Percentiles rank a stretch among this genome's conserved stretches.
phyloP scores from a whole-genome alignment of 192 early-diverging fungal species.

The Linnemannia hyalina region DNA sequence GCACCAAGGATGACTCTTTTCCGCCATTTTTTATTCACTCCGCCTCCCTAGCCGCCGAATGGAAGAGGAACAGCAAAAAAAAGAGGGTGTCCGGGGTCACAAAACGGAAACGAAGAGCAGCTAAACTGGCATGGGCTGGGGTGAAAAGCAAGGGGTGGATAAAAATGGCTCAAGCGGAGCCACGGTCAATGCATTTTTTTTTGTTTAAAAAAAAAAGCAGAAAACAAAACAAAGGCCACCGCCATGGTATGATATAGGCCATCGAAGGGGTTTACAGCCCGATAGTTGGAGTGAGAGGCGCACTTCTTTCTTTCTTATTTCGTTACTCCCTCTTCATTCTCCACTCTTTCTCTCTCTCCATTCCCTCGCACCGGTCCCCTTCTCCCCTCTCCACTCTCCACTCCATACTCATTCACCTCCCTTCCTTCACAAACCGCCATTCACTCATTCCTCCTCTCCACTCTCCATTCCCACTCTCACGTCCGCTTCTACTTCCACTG shows the following conservation, averaged over 20 bases:
- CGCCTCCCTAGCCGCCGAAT: background rate
- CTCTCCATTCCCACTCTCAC: background rate
- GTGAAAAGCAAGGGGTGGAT: background rate
- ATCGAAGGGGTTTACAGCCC: background rate
- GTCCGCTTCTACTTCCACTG: background rate
- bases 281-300: too few relatives aligned
- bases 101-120: too few relatives aligned
- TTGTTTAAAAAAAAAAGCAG: background rate
- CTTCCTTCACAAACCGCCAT: background rate
- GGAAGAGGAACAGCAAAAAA: background rate
- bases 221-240: too few relatives aligned
- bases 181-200: slow-evolving; percentile 5
- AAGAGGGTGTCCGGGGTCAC: too few relatives aligned
- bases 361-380: background rate
- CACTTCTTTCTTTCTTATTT: too few relatives aligned
- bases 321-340: background rate
- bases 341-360: background rate
- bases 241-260: background rate
- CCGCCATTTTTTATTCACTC: background rate
- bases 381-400: background rate
- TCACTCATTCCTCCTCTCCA: background rate
- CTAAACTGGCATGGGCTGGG: too few relatives aligned
- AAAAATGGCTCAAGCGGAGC: slow-evolving; percentile 10
- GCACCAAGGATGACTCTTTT: slow-evolving; percentile 1
- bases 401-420: background rate